Conservation (phyloP, 345 rosid genomes). For the Populus pruinosa region DNA sequence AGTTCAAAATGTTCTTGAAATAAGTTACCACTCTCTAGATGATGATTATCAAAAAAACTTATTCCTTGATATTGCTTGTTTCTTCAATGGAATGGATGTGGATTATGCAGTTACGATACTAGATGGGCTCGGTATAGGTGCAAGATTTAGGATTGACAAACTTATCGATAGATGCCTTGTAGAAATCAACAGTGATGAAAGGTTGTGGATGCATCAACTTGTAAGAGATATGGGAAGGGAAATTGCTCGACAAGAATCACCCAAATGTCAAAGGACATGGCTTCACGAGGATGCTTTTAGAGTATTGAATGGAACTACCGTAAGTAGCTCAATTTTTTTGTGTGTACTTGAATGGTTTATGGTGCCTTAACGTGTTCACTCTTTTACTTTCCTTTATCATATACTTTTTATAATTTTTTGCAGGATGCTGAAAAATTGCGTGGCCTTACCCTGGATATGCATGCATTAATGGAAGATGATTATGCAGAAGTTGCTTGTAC, state of each 20-base stretch:
- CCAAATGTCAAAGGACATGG: neutral
- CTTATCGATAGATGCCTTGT: neutral
- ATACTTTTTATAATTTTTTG: neutral
- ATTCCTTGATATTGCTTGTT: constrained; percentile 1
- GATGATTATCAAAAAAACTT: neutral
- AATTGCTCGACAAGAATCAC: neutral
- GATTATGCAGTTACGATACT: neutral
- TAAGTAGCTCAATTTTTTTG: neutral
- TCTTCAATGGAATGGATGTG: neutral
- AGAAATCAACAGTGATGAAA: neutral
- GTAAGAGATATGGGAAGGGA: neutral
- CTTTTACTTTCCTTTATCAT: neutral
- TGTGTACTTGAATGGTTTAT: too few species aligned
- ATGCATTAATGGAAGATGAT: too few species aligned
- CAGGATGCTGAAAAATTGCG: neutral
- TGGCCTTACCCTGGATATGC: too few species aligned
- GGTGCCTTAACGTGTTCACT: too few species aligned
- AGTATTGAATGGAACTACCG: neutral
- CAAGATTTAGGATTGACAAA: neutral
- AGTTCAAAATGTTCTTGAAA: neutral
- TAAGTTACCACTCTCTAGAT: neutral
- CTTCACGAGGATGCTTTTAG: neutral
- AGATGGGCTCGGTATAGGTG: neutral
- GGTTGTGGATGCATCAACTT: neutral
- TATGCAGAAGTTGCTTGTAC: too few species aligned